A percentile compares a stretch with the other conserved stretches of the same genome.
These are phyloP conservation scores for Jacaranda mimosifolia DNA, from an alignment of 257 asterid species.

Conservation along the genomic window DNA sequence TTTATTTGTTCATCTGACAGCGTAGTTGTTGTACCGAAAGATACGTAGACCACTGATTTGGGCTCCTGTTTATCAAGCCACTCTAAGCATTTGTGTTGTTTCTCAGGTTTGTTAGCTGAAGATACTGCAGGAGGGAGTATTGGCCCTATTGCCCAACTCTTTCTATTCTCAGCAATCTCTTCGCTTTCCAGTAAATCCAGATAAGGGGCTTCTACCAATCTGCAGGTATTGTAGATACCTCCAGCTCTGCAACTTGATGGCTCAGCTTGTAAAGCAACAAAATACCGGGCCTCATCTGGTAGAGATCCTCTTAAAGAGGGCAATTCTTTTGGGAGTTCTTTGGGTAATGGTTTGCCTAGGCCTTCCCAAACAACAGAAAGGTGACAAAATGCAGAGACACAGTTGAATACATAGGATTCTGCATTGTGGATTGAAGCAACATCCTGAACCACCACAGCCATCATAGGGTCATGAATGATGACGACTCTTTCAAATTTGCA, in stretches of 20 bases:
- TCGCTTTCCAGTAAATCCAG: conserved; percentile 41
- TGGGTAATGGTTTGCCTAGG: neutral
- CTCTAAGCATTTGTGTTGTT: conserved; percentile 38
- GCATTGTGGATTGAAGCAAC: conserved; percentile 37
- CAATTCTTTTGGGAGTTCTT: neutral
- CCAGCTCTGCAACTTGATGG: conserved; percentile 36
- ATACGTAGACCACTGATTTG: conserved; percentile 50
- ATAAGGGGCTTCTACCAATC: conserved; percentile 43
- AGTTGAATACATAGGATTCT: conserved; percentile 46
- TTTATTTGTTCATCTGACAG: conserved; percentile 44
- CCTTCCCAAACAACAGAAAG: neutral
- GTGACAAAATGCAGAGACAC: conserved; percentile 39
- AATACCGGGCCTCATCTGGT: neutral
- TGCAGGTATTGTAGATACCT: conserved; percentile 42
- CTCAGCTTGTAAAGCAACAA: conserved; percentile 22
- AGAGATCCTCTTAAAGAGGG: neutral
- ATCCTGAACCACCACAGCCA: conserved; percentile 52
- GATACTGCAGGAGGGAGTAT: conserved; percentile 34
- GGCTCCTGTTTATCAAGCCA: conserved; percentile 55
- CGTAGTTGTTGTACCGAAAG: conserved; percentile 52
- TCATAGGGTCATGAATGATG: conserved; percentile 44
- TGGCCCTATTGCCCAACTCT: conserved; percentile 58
- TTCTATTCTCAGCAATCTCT: conserved; percentile 27
- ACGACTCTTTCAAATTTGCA: conserved; percentile 34
- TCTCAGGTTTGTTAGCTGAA: neutral